Evolutionary conservation across 2,329 filamentous ascomycete species (phyloP), one percentile per base, ranked within the genome.

Genomic region (Diaporthe sp.): DNA sequence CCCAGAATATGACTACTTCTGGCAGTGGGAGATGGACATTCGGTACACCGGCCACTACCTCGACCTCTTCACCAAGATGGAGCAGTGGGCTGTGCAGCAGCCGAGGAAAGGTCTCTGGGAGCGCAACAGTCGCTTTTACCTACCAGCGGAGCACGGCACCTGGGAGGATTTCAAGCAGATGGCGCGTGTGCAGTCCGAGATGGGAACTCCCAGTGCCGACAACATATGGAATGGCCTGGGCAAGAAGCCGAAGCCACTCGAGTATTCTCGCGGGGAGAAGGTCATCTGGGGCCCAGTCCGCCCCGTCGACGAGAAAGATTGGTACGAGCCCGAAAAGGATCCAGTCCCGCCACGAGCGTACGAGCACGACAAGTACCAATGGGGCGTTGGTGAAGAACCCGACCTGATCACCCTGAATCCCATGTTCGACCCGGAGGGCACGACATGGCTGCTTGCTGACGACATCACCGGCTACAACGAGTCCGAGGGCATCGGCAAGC

Each of bases 11-110:
- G 95, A 97, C 65, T 94, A 92, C 85, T 95, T 95, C 84, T 98
- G 95, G 95, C 94, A 98, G 79, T 97, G 95, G 94, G 95, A 98
- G 83, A 96, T 98, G 93, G 95, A 98, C 80, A 92, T 96, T 59
- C 92, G 95, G 42, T 98, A 97, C 83, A 97, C 94, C 0, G 95
- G 95, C 49, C 95, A 98, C 84, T 96, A 94, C 86, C 95, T 94
- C 78, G 91, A 94, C 77, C 84, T 95, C 28, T 90, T 96, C 80
- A 89, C 91, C 78, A 93, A 93, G 81, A 86, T 95, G 51, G 89
- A 91, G 79, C 85, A 86, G 59, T 97, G 94, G 93, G 89, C 94
- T 22, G 90, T 88, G 78, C 85, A 90, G 62, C 94, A 97, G 83
- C 94, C 94, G 1, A 89, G 94, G 17, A 95, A 95, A 83, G 93